Evolutionary conservation across 2,329 filamentous ascomycete genomes (phyloP).

Genomic region (Paramyrothecium roridum): DNA sequence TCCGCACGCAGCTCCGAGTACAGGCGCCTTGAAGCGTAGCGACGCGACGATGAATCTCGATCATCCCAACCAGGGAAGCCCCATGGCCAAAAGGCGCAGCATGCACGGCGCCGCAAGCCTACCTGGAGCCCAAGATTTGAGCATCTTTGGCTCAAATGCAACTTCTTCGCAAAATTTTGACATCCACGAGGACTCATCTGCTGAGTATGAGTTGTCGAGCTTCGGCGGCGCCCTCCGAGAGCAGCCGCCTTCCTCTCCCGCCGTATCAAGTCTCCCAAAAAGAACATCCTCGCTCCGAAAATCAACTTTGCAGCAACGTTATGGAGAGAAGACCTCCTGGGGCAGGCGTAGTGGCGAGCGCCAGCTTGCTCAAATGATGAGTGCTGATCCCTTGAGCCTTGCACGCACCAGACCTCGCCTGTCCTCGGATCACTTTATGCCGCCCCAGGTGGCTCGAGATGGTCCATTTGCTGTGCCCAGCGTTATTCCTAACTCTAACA

Average conservation of each 20-base stretch:
- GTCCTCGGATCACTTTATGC: constrained; percentile 75
- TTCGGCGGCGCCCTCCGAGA: constrained; percentile 33
- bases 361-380: constrained; percentile 45
- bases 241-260: constrained; percentile 38
- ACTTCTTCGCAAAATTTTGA: constrained; percentile 45
- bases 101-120: constrained; percentile 71
- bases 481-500: constrained; percentile 49
- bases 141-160: constrained; percentile 67
- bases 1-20: constrained; percentile 30
- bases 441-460: constrained; percentile 58
- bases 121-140: constrained; percentile 57
- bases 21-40: constrained; percentile 87
- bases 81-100: constrained; percentile 87
- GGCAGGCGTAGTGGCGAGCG: constrained; percentile 57
- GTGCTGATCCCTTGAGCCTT: constrained; percentile 54
- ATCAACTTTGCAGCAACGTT: constrained; percentile 83
- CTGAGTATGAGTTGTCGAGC: constrained; percentile 53
- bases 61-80: constrained; percentile 73
- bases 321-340: constrained; percentile 64
- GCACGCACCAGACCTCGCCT: constrained; percentile 65
- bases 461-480: constrained; percentile 59
- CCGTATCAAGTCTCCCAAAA: constrained; percentile 56
- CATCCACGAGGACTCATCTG: constrained; percentile 43
- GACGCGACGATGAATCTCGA: constrained; percentile 89
- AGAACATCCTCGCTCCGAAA: constrained; percentile 76